A percentile compares a stretch with the other conserved stretches of the same genome.
Conservation (phyloP, 2,329 filamentous ascomycete genomes). For the Cordyceps tenuipes region DNA sequence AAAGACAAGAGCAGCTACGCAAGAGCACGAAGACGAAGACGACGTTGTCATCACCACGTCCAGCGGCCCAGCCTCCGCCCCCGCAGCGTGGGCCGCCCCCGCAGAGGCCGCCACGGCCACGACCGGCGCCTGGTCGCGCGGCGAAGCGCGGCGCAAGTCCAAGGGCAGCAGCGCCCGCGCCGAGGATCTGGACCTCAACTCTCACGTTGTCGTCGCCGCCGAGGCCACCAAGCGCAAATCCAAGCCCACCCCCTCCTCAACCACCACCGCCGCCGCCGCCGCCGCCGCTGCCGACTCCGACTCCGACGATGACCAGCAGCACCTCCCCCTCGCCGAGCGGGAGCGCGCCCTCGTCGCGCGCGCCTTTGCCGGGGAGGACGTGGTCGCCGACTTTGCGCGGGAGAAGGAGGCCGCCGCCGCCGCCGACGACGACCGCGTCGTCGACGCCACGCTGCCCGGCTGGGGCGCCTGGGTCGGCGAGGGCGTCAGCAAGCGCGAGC, state of each 20-base stretch:
- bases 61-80: constrained; percentile 12
- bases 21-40: constrained; percentile 19
- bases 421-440: constrained; percentile 74
- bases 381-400: constrained; percentile 67
- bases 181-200: constrained; percentile 33
- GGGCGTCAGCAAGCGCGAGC: constrained; percentile 64
- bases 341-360: constrained; percentile 64
- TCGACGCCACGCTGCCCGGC: constrained; percentile 80
- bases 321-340: constrained; percentile 49
- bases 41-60: constrained; percentile 20
- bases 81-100: constrained; percentile 17
- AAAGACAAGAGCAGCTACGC: constrained; percentile 21
- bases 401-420: constrained; percentile 67
- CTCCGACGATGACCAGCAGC: constrained; percentile 38
- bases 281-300: constrained; percentile 28
- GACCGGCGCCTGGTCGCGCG: constrained; percentile 35
- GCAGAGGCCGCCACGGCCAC: constrained; percentile 19
- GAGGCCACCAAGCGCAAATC: constrained; percentile 18
- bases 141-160: constrained; percentile 30
- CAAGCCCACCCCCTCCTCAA: constrained; percentile 10
- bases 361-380: constrained; percentile 85
- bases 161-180: constrained; percentile 20
- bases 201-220: constrained; percentile 18
- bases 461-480: constrained; percentile 92
- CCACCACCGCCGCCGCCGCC: constrained; percentile 19